Evolutionary conservation across 2,329 filamentous ascomycete genomes (phyloP).

Genomic region (Pseudocercospora crystallina): DNA sequence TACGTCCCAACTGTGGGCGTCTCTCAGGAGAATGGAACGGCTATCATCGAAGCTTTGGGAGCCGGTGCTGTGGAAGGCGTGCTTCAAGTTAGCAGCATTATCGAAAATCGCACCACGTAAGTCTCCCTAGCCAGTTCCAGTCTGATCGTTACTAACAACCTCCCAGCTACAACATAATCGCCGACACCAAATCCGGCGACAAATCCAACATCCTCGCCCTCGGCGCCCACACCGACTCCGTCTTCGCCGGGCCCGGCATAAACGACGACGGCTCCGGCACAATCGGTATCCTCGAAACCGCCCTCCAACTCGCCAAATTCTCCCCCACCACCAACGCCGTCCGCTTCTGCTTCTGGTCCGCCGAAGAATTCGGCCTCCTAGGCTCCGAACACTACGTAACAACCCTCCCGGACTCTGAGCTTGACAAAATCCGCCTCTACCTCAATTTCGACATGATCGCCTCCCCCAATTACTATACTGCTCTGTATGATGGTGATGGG

Average conservation of each 20-base stretch:
- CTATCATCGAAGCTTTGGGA: slow-evolving; percentile 56
- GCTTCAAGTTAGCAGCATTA: slow-evolving; percentile 45
- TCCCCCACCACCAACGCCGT: slow-evolving; percentile 68
- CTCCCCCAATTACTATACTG: slow-evolving; percentile 59
- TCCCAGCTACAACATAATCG: slow-evolving; percentile 57
- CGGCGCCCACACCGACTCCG: slow-evolving; percentile 62
- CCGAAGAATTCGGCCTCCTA: slow-evolving; percentile 63
- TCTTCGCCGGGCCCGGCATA: slow-evolving; percentile 66
- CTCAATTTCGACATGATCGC: slow-evolving; percentile 73
- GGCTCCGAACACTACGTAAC: slow-evolving; percentile 59
- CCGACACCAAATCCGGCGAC: slow-evolving; percentile 59
- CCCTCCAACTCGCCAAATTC: slow-evolving; percentile 66
- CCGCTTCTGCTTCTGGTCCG: slow-evolving; percentile 67
- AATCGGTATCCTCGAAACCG: slow-evolving; percentile 59
- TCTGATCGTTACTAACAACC: slow-evolving; percentile 15
- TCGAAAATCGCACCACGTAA: slow-evolving; percentile 48
- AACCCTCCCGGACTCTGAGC: slow-evolving; percentile 43
- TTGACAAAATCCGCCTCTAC: slow-evolving; percentile 63
- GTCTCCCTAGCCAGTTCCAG: not conserved
- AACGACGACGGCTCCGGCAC: slow-evolving; percentile 76
- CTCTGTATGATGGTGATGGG: slow-evolving; percentile 60
- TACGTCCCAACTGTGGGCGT: slow-evolving; percentile 71
- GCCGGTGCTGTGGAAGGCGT: slow-evolving; percentile 40
- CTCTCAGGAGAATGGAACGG: slow-evolving; percentile 58
- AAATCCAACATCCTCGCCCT: slow-evolving; percentile 59